Percentiles rank a stretch among this genome's conserved stretches.
These are phyloP conservation scores for Brassica balearica DNA, from an alignment of 441 rosid genomes.

Conservation along the genomic window DNA sequence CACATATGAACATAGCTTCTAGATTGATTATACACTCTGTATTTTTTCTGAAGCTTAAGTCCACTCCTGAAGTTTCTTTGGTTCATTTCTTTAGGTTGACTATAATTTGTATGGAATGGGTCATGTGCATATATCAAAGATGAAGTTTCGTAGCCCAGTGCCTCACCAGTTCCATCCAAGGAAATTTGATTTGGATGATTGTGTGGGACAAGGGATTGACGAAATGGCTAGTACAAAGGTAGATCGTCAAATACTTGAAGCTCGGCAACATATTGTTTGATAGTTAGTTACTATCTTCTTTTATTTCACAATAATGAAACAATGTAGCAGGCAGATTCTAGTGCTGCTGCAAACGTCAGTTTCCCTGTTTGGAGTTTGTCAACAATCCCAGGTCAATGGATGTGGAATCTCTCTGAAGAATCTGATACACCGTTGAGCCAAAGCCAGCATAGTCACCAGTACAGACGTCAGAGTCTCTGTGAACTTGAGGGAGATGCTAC, in stretches of 20 bases:
- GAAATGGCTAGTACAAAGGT: constrained; percentile 43
- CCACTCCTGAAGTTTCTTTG: constrained; percentile 30
- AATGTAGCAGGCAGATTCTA: constrained; percentile 68
- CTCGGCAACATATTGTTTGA: neutral
- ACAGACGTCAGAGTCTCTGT: constrained; percentile 80
- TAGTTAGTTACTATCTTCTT: constrained; percentile 12
- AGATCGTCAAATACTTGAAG: constrained; percentile 56
- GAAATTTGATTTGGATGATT: constrained; percentile 45
- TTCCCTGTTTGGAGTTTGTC: constrained; percentile 76
- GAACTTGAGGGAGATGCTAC: constrained; percentile 96
- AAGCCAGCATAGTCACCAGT: constrained; percentile 49
- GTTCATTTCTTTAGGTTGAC: constrained; percentile 68
- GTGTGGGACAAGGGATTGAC: constrained; percentile 47
- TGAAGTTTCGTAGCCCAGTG: constrained; percentile 87
- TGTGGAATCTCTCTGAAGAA: constrained; percentile 64
- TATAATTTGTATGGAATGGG: constrained; percentile 98
- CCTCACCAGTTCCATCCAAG: constrained; percentile 60
- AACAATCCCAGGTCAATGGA: constrained; percentile 85
- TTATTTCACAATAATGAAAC: constrained; percentile 27
- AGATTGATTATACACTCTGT: neutral
- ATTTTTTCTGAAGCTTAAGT: constrained; percentile 9
- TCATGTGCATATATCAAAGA: constrained; percentile 78
- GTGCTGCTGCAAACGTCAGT: constrained; percentile 50
- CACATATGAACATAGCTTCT: too few species aligned
- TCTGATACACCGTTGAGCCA: constrained; percentile 54